Evolutionary conservation across 2,329 filamentous ascomycete species (phyloP), one percentile per base, ranked within the genome.

Genomic region (Alternaria incomplexa): DNA sequence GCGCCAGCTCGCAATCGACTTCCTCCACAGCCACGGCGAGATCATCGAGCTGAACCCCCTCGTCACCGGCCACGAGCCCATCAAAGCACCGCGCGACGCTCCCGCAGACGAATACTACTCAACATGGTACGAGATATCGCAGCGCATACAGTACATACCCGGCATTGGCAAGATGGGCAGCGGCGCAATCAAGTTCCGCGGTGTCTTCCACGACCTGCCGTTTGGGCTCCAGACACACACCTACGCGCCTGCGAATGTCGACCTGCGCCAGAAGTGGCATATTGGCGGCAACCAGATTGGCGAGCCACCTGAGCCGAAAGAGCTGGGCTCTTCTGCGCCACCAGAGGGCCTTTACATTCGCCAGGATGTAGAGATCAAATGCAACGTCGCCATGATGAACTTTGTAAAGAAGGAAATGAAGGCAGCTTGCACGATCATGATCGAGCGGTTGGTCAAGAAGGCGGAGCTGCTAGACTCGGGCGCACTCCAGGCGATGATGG

Each of bases 201-300:
- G 88, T 63, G 90, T 89, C 73, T 92, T 92, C 76, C 90, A 92
- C 73, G 86, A 91, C 76, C 87, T 91, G 83, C 88, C 89, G 3
- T 91, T 88, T 87, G 90, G 90, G 4, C 80, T 92, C 62, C 90
- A 92, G 80, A 90, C 88, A 10, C 90, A 92, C 80, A 88, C 89
- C 56, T 91, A 91, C 74, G 89, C 88, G 45, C 90, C 90, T 30
- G 85, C 91, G 75, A 86, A 85, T 64, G 84, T 91, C 55, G 89
- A 92, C 74, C 78, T 91, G 76, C 85, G 89, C 66, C 90, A 89
- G 80, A 90, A 87, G 70, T 92, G 91, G 77, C 85, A 87, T 72
- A 88, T 92, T 58, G 86, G 84, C 63, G 90, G 90, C 8, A 91
- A 91, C 75, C 89, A 91, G 77, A 86, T 89, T 0, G 89, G 89